A percentile compares a stretch with the other conserved stretches of the same genome.
Evolutionary conservation across 257 asterid genomes (phyloP).

Genomic region (Voacanga thouarsii): DNA sequence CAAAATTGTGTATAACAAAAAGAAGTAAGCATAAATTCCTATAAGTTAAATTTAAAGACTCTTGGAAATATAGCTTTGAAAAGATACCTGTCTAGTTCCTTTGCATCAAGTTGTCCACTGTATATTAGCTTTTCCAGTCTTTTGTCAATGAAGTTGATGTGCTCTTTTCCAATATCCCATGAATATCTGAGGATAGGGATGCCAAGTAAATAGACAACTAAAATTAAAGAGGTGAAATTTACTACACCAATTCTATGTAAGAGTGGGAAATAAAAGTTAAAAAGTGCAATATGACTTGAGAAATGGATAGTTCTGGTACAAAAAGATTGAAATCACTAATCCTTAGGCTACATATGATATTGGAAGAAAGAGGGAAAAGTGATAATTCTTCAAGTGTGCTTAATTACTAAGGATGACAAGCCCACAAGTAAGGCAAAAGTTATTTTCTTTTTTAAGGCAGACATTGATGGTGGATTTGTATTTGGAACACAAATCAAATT

Average conservation of each 20-base stretch:
- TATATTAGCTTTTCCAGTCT: slow-evolving; percentile 84
- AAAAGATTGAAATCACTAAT: not conserved
- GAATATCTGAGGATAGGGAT: slow-evolving; percentile 91
- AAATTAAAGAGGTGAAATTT: slow-evolving; percentile 6
- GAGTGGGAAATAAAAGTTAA: not conserved
- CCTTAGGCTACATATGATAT: not conserved
- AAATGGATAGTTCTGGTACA: not conserved
- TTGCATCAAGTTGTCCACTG: slow-evolving; percentile 92
- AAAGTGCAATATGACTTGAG: not conserved
- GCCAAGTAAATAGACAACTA: slow-evolving; percentile 86
- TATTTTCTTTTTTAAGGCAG: not conserved
- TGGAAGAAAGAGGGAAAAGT: not conserved
- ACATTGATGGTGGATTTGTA: not conserved
- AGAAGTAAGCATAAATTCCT: not conserved
- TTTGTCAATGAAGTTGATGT: slow-evolving; percentile 81
- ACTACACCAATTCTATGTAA: not conserved
- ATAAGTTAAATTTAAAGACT: not conserved
- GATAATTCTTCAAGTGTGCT: not conserved
- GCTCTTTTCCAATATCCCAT: slow-evolving; percentile 88
- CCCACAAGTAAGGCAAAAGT: not conserved
- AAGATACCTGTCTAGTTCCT: slow-evolving; percentile 89
- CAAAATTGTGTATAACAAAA: too few species aligned
- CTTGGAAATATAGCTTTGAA: not conserved
- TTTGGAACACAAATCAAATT: too few species aligned
- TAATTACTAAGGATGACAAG: not conserved